Evolutionary conservation across 352 stramenopile genomes (phyloP).

Genomic region (Phytophthora vignae): DNA sequence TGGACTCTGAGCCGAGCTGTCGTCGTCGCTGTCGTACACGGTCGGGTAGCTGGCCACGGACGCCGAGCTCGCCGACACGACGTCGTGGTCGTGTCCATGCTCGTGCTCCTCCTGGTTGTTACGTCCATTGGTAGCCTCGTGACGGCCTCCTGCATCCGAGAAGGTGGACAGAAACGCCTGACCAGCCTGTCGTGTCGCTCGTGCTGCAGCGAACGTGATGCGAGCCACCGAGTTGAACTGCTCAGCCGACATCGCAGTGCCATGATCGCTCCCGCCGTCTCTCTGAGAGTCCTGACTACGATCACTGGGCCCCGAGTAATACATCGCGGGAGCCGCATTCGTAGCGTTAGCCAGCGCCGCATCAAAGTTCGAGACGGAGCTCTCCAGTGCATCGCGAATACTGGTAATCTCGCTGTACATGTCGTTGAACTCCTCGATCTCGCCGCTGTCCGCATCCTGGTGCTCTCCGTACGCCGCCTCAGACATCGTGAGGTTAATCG

Average conservation of each 20-base stretch:
- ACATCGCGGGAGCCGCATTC: constrained; percentile 42
- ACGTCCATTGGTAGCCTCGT: constrained; percentile 12
- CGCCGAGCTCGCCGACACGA: constrained; percentile 30
- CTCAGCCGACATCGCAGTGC: constrained; percentile 50
- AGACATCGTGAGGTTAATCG: constrained; percentile 73
- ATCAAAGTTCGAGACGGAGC: constrained; percentile 60
- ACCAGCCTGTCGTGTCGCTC: constrained; percentile 60
- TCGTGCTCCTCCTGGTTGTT: constrained; percentile 27
- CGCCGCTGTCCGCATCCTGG: constrained; percentile 44
- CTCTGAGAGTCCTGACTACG: constrained; percentile 33
- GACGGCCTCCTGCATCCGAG: constrained; percentile 43
- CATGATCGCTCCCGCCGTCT: constrained; percentile 20
- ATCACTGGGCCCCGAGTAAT: constrained; percentile 38
- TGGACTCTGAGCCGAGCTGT: constrained; percentile 29
- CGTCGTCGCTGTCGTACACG: constrained; percentile 36
- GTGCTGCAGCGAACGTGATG: constrained; percentile 72
- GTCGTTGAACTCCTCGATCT: constrained; percentile 50
- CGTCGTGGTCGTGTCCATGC: constrained; percentile 2
- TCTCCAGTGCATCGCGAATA: constrained; percentile 64
- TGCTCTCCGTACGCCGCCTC: constrained; percentile 47
- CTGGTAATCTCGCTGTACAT: constrained; percentile 63
- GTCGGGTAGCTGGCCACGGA: constrained; percentile 54
- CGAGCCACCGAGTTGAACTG: constrained; percentile 67
- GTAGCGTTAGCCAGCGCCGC: constrained; percentile 55
- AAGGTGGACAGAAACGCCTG: constrained; percentile 65